Evolutionary conservation across 495 filamentous ascomycete species (phyloP).

Genomic region (Patellaria atrata): DNA sequence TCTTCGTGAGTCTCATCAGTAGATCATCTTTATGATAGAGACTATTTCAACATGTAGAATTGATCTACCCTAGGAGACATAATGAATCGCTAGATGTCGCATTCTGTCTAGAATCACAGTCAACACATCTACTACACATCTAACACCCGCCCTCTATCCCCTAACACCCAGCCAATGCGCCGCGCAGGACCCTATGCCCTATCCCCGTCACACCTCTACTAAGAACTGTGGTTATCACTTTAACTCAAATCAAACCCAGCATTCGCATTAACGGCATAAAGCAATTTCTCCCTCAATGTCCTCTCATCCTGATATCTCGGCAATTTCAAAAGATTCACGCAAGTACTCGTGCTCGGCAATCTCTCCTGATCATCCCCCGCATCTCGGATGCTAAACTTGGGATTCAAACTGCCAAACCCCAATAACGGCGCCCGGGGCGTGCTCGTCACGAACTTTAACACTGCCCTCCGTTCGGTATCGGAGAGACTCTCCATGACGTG

Average conservation of each 20-base stretch:
- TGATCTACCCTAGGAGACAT: too few species aligned
- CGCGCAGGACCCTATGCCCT: too few species aligned
- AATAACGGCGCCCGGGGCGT: slow-evolving; percentile 85
- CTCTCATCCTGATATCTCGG: slow-evolving; percentile 58
- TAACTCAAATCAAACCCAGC: slow-evolving; percentile 94
- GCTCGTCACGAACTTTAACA: slow-evolving; percentile 90
- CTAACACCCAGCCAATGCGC: too few species aligned
- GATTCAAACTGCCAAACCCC: slow-evolving; percentile 76
- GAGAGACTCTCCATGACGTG: slow-evolving; percentile 62
- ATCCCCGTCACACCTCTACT: too few species aligned
- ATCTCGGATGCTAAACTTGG: slow-evolving; percentile 81
- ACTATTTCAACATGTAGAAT: too few species aligned
- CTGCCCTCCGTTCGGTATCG: slow-evolving; percentile 64
- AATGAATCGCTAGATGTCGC: too few species aligned
- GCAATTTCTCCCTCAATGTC: slow-evolving; percentile 56
- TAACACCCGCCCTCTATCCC: too few species aligned
- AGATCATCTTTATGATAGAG: too few species aligned
- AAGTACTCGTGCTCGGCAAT: slow-evolving; percentile 90
- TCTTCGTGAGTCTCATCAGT: too few species aligned
- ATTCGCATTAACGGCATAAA: slow-evolving; percentile 83
- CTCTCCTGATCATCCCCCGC: slow-evolving; percentile 63
- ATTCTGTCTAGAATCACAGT: too few species aligned
- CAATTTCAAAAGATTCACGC: slow-evolving; percentile 89
- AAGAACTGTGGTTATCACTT: too few species aligned
- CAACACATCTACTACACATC: too few species aligned